Evolutionary conservation across 2,329 filamentous ascomycete species (phyloP).

Genomic region (Stagonosporopsis tanaceti): DNA sequence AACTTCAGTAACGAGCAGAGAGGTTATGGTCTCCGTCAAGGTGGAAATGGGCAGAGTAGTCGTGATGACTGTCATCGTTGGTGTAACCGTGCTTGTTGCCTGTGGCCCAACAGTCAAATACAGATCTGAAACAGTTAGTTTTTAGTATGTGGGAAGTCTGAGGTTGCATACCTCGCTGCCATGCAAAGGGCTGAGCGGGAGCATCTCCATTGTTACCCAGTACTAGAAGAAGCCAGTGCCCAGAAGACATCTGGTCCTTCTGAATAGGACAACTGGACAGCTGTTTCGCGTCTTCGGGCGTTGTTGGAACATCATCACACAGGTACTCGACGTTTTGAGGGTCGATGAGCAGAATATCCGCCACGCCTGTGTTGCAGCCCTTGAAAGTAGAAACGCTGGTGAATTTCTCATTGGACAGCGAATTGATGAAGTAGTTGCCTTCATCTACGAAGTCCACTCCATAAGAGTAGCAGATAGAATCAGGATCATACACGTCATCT

Average conservation of each 20-base stretch:
- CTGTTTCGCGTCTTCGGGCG: conserved; percentile 50
- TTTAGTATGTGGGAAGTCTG: too few species aligned
- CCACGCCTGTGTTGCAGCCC: conserved; percentile 52
- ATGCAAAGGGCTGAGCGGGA: conserved; percentile 53
- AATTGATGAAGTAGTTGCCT: conserved; percentile 57
- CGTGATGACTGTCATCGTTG: conserved; percentile 45
- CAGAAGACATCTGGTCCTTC: conserved; percentile 55
- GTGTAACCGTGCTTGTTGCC: conserved; percentile 42
- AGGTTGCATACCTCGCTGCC: conserved; percentile 51
- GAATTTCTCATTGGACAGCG: conserved; percentile 51
- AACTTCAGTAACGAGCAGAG: conserved; percentile 34
- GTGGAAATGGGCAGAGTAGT: conserved; percentile 40
- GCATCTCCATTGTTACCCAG: conserved; percentile 55
- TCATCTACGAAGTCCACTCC: conserved; percentile 56
- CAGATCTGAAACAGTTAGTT: conserved; percentile 34
- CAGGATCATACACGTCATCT: conserved; percentile 25
- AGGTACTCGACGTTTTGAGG: conserved; percentile 52
- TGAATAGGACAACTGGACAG: conserved; percentile 54
- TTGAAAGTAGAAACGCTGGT: conserved; percentile 55
- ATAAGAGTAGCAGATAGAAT: conserved; percentile 47
- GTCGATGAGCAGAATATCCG: conserved; percentile 55
- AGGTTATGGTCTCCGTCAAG: conserved; percentile 34
- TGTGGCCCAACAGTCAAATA: conserved; percentile 45
- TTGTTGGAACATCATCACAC: conserved; percentile 52
- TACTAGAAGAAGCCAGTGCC: conserved; percentile 55